phyloP scores from a whole-genome alignment of 805 yeast species.

The Lachancea waltii region DNA sequence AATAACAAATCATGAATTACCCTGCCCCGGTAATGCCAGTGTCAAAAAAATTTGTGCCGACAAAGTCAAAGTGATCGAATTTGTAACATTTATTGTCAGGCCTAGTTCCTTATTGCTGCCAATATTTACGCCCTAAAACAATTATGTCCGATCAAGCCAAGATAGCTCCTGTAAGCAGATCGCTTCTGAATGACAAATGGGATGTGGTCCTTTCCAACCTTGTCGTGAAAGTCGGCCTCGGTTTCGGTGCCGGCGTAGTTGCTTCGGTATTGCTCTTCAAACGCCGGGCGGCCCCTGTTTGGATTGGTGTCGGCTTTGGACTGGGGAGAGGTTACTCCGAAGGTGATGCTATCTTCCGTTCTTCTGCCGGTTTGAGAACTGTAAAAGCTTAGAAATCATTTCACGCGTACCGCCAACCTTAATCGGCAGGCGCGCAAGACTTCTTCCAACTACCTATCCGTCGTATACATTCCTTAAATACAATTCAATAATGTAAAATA shows the following conservation, averaged over 20 bases:
- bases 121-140: too few relatives aligned
- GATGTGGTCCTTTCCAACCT: constrained; percentile 93
- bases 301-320: constrained; percentile 97
- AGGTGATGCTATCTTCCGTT: constrained; percentile 94
- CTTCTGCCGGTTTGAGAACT: constrained; percentile 68
- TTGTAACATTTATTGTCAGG: not conserved
- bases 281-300: constrained; percentile 95
- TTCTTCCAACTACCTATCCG: not conserved
- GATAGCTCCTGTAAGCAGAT: constrained; percentile 42
- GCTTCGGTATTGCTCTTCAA: constrained; percentile 84
- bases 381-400: constrained; percentile 47
- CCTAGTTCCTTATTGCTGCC: too few relatives aligned
- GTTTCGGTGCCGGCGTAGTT: constrained; percentile 93
- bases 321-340: constrained; percentile 97
- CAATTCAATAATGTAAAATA: constrained; percentile 6
- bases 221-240: constrained; percentile 90
- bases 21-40: not conserved
- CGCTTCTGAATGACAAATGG: constrained; percentile 72
- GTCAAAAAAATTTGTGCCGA: not conserved
- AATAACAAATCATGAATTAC: not conserved
- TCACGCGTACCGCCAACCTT: not conserved
- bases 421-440: not conserved
- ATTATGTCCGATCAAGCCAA: constrained; percentile 21
- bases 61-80: not conserved
- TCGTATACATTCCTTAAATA: constrained; percentile 8